These are phyloP conservation scores for Panellus pusillus DNA, from an alignment of 768 basidiomycete species.

Conservation along the genomic window DNA sequence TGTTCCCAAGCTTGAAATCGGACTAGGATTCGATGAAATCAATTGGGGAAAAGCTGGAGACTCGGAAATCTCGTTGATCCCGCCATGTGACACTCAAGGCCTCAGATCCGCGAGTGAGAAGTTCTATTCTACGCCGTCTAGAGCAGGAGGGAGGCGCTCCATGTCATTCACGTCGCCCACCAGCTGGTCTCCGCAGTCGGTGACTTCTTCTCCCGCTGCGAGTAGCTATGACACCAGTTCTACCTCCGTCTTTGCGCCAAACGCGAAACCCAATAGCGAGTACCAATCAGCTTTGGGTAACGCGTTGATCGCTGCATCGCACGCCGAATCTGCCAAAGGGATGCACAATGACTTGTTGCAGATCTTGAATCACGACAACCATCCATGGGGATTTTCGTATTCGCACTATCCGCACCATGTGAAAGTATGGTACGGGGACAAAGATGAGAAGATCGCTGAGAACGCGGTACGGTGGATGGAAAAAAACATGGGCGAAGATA, in stretches of 20 bases:
- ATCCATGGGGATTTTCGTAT: constrained; percentile 91
- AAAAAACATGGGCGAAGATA: constrained; percentile 70
- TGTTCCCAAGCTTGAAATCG: constrained; percentile 53
- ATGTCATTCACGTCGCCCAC: constrained; percentile 67
- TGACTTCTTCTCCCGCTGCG: constrained; percentile 53
- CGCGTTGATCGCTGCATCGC: constrained; percentile 90
- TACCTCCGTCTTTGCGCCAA: constrained; percentile 30
- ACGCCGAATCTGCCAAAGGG: constrained; percentile 91
- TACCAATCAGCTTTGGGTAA: constrained; percentile 81
- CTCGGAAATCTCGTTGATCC: constrained; percentile 24
- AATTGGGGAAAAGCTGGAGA: constrained; percentile 46
- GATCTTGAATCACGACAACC: constrained; percentile 87
- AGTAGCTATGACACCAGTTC: constrained; percentile 39
- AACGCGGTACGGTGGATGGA: constrained; percentile 94
- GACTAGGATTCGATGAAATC: constrained; percentile 55
- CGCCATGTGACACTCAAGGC: constrained; percentile 22
- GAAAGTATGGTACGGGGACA: constrained; percentile 90
- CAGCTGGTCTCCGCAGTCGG: constrained; percentile 31
- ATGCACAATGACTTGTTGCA: constrained; percentile 89
- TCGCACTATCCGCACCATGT: constrained; percentile 72
- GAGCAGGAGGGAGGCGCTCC: constrained; percentile 64
- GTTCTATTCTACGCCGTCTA: constrained; percentile 37
- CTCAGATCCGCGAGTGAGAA: constrained; percentile 34
- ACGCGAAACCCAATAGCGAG: constrained; percentile 33
- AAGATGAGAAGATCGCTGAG: constrained; percentile 91